Evolutionary conservation across 2,329 filamentous ascomycete species (phyloP), one percentile per base, ranked within the genome.

Genomic region (Penicillium brasilianum): DNA sequence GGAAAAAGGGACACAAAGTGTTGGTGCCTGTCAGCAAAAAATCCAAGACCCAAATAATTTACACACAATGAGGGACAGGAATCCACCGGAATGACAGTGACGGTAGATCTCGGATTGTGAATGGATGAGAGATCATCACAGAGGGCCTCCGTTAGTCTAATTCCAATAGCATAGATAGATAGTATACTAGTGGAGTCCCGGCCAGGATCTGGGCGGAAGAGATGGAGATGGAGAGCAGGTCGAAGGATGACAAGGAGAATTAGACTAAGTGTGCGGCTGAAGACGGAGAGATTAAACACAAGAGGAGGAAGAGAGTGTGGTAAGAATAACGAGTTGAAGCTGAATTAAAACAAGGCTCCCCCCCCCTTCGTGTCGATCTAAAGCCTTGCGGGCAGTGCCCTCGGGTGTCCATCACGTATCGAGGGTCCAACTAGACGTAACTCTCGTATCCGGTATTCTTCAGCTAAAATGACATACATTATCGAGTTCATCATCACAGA

Each of bases 1-100:
- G 56, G 28, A n/a, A 36, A 46, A 20, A n/a, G n/a, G n/a, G n/a
- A n/a, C n/a, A n/a, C n/a, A n/a, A 16, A 20, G 25, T 18, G 43
- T 32, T 25, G 32, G 20, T 48, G 25, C 44, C 44, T 30, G 44
- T 48, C 44, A 48, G 44, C 44, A 48, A n/a, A 48, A 14, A 48
- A 48, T 10, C 14, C 14, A 3, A 16, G 25, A 46, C 32, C 32
- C 32, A 48, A 28, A 46, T n/a, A 48, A 30, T 4, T 16, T 48
- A 10, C 30, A 48, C 44, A 30, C 30, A 28, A 48, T 7, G 25
- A 30, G 44, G 25, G 6, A 25, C 25, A 48, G 44, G 44, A 48
- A 30, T n/a, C 44, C 22, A 30, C 44, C 25, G 8, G 22, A 48
- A n/a, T 9, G 16, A 10, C 43, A 46, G 22, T 30, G 25, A 28